Evolutionary conservation across 2,329 filamentous ascomycete genomes (phyloP), one percentile per base, ranked within the genome.

Genomic region (Trichoderma polysporum): DNA sequence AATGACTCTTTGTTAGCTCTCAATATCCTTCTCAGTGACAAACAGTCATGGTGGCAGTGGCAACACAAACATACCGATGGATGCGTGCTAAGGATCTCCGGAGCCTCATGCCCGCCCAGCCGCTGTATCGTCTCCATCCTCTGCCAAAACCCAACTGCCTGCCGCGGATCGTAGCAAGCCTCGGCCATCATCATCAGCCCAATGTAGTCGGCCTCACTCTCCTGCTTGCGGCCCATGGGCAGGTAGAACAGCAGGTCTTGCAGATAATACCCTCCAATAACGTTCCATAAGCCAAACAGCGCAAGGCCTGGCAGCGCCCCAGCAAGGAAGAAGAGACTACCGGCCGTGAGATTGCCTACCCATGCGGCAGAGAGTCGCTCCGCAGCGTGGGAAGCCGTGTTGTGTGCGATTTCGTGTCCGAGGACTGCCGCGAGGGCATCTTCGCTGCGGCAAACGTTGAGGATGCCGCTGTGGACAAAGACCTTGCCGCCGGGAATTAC

Each of bases 101-200:
- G 91, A 37, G 86, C 82, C 66, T 85, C 83, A 53, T 84, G 77
- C 29, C 79, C 78, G 2, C 71, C 74, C 15, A 66, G 64, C 29
- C 81, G 71, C 56, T 79, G 81, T 2, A 78, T 75, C 45, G 76
- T 75, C 69, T 90, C 87, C 88, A 92, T 91, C 58, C 88, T 79
- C 74, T 83, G 77, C 89, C 88, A 92, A 68, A 94, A 86, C 0
- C 80, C 81, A 50, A 90, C 80, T 0, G 91, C 91, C 68, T 87
- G 86, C 13, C 83, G 78, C 1, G 91, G 91, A 69, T 92, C 84
- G 74, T 91, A 94, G 79, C 91, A 94, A 29, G 89, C 90, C 78
- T 92, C 87, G 0, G 91, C 87, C 90, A 94, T 94, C 84, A 94
- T 91, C 84, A 94, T 87, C 37, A 94, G 77, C 0, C 91, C 91